These are phyloP conservation scores for Zymoseptoria crescenta DNA, from an alignment of 2,329 filamentous ascomycete genomes.

Conservation along the genomic window DNA sequence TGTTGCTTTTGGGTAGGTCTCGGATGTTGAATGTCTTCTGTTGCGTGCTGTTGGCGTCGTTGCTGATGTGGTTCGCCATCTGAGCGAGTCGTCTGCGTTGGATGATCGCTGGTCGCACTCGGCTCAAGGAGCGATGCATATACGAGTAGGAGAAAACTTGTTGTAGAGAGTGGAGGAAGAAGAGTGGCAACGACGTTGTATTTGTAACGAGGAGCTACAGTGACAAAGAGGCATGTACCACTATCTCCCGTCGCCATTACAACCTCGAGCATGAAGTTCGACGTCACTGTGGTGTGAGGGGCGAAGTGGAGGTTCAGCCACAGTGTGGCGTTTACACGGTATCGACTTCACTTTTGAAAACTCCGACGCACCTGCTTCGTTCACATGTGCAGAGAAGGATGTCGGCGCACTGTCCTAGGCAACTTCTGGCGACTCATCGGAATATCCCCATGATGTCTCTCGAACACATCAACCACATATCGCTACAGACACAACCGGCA, in stretches of 20 bases:
- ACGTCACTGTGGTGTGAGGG: not conserved
- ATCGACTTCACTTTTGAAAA: not conserved
- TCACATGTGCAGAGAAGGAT: not conserved
- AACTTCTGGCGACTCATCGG: not conserved
- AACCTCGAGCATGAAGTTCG: not conserved
- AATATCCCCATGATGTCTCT: not conserved
- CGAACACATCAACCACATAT: not conserved
- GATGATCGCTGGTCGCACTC: constrained; percentile 12
- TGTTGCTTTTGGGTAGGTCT: constrained; percentile 56
- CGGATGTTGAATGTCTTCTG: constrained; percentile 32
- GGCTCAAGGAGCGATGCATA: constrained; percentile 16
- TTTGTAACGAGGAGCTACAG: not conserved
- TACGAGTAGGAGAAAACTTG: constrained; percentile 1
- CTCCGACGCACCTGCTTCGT: not conserved
- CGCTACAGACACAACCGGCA: constrained; percentile 5
- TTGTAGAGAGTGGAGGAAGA: not conserved
- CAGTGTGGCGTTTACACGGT: not conserved
- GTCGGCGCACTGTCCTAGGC: not conserved
- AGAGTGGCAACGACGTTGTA: not conserved
- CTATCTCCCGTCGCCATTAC: not conserved
- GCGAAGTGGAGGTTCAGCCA: not conserved
- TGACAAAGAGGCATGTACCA: not conserved
- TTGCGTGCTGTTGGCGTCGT: constrained; percentile 17
- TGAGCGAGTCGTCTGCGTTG: constrained; percentile 30
- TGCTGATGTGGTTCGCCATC: constrained; percentile 39